phyloP scores from a whole-genome alignment of 129 eudicot species.

The Rutidosis leptorrhynchoides region DNA sequence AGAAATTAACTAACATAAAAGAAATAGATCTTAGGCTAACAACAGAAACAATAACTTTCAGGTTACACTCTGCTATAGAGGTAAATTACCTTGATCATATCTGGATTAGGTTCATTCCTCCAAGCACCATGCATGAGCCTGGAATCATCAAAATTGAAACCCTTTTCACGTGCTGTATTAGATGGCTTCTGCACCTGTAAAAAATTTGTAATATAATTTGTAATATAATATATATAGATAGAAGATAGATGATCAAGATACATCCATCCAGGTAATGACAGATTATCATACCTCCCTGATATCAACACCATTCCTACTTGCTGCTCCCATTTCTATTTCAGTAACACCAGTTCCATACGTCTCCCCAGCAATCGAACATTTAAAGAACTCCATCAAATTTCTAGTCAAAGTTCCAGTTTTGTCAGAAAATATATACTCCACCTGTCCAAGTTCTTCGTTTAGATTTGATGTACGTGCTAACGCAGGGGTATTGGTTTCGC shows the following conservation, averaged over 20 bases:
- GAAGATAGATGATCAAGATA: conserved; percentile 7
- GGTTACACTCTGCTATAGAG: background rate
- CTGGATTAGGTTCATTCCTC: conserved; percentile 97
- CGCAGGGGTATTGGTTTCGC: conserved; percentile 91
- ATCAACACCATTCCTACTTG: conserved; percentile 65
- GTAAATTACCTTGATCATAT: conserved; percentile 73
- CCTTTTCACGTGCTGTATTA: conserved; percentile 65
- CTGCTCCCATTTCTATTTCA: conserved; percentile 88
- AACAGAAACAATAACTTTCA: conserved; percentile 1
- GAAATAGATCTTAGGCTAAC: conserved; percentile 1
- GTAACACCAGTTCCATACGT: conserved; percentile 91
- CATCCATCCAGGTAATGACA: conserved; percentile 18
- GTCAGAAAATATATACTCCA: conserved; percentile 92
- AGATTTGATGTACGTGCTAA: conserved; percentile 95
- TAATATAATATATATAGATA: no score
- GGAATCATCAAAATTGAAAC: conserved; percentile 90
- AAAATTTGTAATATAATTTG: conserved; percentile 6
- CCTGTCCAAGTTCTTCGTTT: conserved; percentile 99
- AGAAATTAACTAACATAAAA: background rate
- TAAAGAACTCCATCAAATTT: conserved; percentile 97
- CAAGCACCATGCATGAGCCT: conserved; percentile 98
- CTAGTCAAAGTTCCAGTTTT: conserved; percentile 96
- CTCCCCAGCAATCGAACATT: conserved; percentile 94
- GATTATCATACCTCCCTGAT: conserved; percentile 56
- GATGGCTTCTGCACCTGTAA: conserved; percentile 59